Percentiles rank a stretch among this genome's conserved stretches.
Evolutionary conservation across 2,329 filamentous ascomycete genomes (phyloP).

Genomic region (Colletotrichum horii): DNA sequence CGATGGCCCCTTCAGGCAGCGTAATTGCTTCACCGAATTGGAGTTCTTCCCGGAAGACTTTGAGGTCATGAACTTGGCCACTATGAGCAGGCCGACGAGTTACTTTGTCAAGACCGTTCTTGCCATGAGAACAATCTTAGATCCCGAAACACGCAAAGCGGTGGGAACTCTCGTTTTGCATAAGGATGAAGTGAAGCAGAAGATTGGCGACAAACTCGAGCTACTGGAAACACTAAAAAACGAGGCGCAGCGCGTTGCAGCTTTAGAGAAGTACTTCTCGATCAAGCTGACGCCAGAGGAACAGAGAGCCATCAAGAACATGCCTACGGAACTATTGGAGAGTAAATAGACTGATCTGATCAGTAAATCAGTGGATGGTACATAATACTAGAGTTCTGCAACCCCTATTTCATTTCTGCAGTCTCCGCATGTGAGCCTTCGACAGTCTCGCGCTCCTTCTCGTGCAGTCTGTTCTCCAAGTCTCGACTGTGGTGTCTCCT

Average conservation of each 20-base stretch:
- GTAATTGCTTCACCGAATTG: slow-evolving; percentile 57
- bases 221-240: slow-evolving; percentile 45
- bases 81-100: slow-evolving; percentile 37
- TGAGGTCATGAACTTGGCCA: slow-evolving; percentile 48
- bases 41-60: slow-evolving; percentile 54
- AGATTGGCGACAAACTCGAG: slow-evolving; percentile 41
- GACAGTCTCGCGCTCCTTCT: not conserved
- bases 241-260: slow-evolving; percentile 54
- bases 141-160: slow-evolving; percentile 16
- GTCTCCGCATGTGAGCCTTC: not conserved
- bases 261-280: slow-evolving; percentile 54
- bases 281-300: slow-evolving; percentile 53
- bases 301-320: slow-evolving; percentile 50
- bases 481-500: not conserved
- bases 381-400: not conserved
- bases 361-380: not conserved
- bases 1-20: slow-evolving; percentile 42
- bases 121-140: slow-evolving; percentile 34
- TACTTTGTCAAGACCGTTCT: slow-evolving; percentile 43
- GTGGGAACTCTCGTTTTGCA: slow-evolving; percentile 49
- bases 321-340: slow-evolving; percentile 24
- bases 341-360: not conserved
- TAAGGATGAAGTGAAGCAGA: slow-evolving; percentile 48
- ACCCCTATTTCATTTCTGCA: not conserved
- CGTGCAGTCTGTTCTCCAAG: not conserved